phyloP scores from a whole-genome alignment of 768 basidiomycete species.

The Serendipita sp. region DNA sequence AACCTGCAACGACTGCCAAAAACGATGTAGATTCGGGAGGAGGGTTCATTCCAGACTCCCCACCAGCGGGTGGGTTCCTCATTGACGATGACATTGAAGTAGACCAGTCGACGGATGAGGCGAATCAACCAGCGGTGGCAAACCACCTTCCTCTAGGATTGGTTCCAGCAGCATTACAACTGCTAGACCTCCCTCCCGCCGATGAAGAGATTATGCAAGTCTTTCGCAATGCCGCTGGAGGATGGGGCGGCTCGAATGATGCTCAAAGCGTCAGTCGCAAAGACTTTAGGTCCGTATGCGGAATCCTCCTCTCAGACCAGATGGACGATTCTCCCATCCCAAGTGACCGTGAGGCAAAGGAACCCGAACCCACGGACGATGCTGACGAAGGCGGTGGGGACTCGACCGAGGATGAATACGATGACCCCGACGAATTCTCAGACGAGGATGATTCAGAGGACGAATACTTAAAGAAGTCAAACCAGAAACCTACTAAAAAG shows the following conservation, averaged over 20 bases:
- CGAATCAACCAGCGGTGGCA: constrained; percentile 11
- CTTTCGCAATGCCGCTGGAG: constrained; percentile 53
- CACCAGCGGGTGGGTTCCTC: not conserved
- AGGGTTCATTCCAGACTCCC: not conserved
- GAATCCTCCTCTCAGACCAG: constrained; percentile 36
- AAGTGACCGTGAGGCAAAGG: not conserved
- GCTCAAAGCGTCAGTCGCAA: constrained; percentile 33
- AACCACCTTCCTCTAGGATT: constrained; percentile 34
- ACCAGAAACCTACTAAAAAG: not conserved
- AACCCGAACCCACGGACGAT: not conserved
- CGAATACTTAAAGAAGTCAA: not conserved
- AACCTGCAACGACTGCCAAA: not conserved
- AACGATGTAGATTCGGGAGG: not conserved
- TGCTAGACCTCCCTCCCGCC: constrained; percentile 41
- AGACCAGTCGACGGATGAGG: not conserved
- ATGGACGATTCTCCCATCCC: not conserved
- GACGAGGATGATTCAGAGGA: not conserved
- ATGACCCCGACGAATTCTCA: not conserved
- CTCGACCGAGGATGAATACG: constrained; percentile 3
- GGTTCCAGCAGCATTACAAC: constrained; percentile 44
- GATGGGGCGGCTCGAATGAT: constrained; percentile 15
- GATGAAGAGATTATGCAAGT: constrained; percentile 55
- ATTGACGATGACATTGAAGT: not conserved
- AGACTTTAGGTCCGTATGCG: constrained; percentile 71
- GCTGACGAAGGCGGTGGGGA: not conserved